A percentile compares a stretch with the other conserved stretches of the same genome.
Conservation (phyloP, 139 green algal genomes). For the Bryopsis sp. region DNA sequence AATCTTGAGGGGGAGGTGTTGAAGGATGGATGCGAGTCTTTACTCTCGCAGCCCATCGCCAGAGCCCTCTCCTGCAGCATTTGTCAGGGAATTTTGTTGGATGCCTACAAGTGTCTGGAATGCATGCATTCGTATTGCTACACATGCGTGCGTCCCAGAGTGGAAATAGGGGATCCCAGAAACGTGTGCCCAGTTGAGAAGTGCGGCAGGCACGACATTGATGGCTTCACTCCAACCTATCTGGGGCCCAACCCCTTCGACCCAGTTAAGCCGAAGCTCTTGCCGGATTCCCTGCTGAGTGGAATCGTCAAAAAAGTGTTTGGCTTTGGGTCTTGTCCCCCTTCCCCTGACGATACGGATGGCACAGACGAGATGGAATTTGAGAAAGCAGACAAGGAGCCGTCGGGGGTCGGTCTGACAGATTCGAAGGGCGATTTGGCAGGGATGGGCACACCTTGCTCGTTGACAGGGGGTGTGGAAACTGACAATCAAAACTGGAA, state of each 20-base stretch:
- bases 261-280: not conserved
- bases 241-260: not conserved
- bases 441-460: not conserved
- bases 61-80: slow-evolving; percentile 20
- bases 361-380: not conserved
- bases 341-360: not conserved
- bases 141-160: slow-evolving; percentile 18
- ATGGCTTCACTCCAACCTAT: not conserved
- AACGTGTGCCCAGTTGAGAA: not conserved
- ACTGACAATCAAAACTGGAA: not conserved
- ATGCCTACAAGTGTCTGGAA: slow-evolving; percentile 24
- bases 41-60: slow-evolving; percentile 6
- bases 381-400: not conserved
- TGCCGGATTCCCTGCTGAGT: not conserved
- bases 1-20: too few species aligned
- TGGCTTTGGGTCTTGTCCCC: too few species aligned
- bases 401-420: not conserved
- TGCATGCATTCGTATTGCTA: slow-evolving; percentile 33
- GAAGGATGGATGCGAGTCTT: not conserved
- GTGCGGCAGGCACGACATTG: not conserved
- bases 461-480: not conserved
- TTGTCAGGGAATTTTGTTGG: slow-evolving; percentile 21
- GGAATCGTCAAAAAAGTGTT: not conserved
- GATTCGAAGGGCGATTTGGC: not conserved
- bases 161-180: not conserved